phyloP scores from a whole-genome alignment of 2,329 filamentous ascomycete species.

The Xylaria sp. region DNA sequence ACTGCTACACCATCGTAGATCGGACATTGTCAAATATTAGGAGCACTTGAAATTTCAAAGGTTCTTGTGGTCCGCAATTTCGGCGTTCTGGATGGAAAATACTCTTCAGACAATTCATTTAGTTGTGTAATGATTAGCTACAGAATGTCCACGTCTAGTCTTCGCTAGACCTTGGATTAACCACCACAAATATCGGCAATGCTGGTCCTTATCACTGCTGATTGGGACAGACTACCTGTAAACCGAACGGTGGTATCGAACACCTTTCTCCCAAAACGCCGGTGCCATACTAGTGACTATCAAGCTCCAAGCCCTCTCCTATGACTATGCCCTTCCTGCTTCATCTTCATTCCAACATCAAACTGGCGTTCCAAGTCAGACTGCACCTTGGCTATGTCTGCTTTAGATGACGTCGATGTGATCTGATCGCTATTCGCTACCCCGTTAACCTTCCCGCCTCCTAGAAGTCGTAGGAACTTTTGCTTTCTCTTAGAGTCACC shows the following conservation, averaged over 20 bases:
- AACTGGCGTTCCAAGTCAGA: conserved; percentile 67
- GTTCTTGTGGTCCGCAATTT: background rate
- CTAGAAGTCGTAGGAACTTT: conserved; percentile 68
- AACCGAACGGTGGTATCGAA: conserved; percentile 37
- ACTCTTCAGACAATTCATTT: background rate
- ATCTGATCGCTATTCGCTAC: conserved; percentile 30
- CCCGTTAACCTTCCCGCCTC: conserved; percentile 57
- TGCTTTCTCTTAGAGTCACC: conserved; percentile 62
- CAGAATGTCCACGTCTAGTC: background rate
- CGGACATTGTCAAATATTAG: conserved; percentile 18
- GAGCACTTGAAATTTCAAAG: conserved; percentile 6
- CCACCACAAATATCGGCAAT: background rate
- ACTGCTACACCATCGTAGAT: conserved; percentile 1
- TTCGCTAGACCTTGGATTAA: background rate
- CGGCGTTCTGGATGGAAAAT: background rate
- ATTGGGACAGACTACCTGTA: background rate
- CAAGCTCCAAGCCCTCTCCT: conserved; percentile 63
- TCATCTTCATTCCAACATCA: conserved; percentile 65
- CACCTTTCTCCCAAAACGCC: conserved; percentile 38
- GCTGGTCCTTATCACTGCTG: background rate
- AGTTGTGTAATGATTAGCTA: background rate
- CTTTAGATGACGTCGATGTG: conserved; percentile 36
- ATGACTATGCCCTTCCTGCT: conserved; percentile 61
- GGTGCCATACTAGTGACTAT: conserved; percentile 22
- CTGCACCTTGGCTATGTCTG: conserved; percentile 50